Percentiles rank a stretch among this genome's conserved stretches.
phyloP scores from a whole-genome alignment of 176 grass and related monocot genomes.

The Poa annua region DNA sequence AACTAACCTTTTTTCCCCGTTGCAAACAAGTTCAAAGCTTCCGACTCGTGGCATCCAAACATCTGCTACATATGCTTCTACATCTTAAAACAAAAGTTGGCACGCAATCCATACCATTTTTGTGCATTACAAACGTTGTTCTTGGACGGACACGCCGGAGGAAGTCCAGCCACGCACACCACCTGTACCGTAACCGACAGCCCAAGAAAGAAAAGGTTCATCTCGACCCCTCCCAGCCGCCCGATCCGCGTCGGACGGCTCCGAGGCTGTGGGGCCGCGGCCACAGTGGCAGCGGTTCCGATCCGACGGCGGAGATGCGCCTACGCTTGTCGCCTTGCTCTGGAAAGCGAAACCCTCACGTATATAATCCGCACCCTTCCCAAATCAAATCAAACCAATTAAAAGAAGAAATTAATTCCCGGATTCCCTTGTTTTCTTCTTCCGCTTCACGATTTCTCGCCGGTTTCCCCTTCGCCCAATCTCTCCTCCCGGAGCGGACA shows the following conservation, averaged over 20 bases:
- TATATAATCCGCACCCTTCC: slow-evolving; percentile 23
- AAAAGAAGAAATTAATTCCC: neutral
- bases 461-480: slow-evolving; percentile 42
- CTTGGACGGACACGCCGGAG: neutral
- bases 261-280: neutral
- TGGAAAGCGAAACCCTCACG: slow-evolving; percentile 8
- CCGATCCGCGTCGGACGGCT: neutral
- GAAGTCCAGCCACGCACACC: neutral
- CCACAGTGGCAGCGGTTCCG: neutral
- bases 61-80: neutral
- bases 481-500: neutral
- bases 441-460: slow-evolving; percentile 35
- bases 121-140: slow-evolving; percentile 7
- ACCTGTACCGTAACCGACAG: slow-evolving; percentile 17
- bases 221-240: neutral
- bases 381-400: slow-evolving; percentile 5
- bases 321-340: slow-evolving; percentile 18
- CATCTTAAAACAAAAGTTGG: neutral
- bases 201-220: slow-evolving; percentile 23
- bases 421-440: neutral
- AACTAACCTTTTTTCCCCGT: no score
- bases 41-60: neutral
- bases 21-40: neutral
- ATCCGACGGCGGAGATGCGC: slow-evolving; percentile 40
- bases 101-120: neutral